These are phyloP conservation scores for Solanum hybrid DNA, from an alignment of 305 asterid genomes.

Conservation along the genomic window DNA sequence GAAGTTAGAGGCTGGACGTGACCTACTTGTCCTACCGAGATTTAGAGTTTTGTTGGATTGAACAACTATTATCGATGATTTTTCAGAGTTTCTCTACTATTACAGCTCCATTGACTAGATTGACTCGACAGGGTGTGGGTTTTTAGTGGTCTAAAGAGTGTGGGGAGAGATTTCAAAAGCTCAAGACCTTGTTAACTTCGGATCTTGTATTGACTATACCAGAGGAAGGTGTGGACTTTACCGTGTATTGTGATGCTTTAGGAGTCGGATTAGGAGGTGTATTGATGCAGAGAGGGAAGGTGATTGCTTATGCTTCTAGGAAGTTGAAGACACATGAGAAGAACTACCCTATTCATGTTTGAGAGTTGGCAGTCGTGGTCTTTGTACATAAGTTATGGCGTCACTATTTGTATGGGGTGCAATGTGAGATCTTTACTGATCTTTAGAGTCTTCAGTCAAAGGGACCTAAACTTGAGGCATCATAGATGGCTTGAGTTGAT, in stretches of 20 bases:
- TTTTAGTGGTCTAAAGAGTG: not conserved
- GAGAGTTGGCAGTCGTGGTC: not conserved
- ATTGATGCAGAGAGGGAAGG: not conserved
- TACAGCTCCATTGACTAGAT: not conserved
- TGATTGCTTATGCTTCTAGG: not conserved
- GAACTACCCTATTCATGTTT: not conserved
- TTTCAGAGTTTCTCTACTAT: not conserved
- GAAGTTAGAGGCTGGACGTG: not conserved
- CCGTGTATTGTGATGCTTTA: not conserved
- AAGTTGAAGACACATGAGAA: not conserved
- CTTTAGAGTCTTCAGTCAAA: not conserved
- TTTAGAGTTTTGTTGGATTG: not conserved
- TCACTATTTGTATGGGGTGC: not conserved
- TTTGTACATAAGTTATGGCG: too few relatives aligned
- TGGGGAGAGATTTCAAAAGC: not conserved
- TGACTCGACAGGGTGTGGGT: not conserved
- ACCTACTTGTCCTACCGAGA: not conserved
- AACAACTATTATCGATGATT: not conserved
- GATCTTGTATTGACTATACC: not conserved
- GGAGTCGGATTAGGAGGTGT: not conserved
- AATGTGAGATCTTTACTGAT: not conserved
- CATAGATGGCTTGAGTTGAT: not conserved
- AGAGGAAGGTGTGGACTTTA: not conserved
- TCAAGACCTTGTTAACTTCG: not conserved
- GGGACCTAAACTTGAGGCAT: not conserved